Percentiles rank a stretch among this genome's conserved stretches.
phyloP scores from a whole-genome alignment of 768 basidiomycete genomes.

The Heimioporus sp. region DNA sequence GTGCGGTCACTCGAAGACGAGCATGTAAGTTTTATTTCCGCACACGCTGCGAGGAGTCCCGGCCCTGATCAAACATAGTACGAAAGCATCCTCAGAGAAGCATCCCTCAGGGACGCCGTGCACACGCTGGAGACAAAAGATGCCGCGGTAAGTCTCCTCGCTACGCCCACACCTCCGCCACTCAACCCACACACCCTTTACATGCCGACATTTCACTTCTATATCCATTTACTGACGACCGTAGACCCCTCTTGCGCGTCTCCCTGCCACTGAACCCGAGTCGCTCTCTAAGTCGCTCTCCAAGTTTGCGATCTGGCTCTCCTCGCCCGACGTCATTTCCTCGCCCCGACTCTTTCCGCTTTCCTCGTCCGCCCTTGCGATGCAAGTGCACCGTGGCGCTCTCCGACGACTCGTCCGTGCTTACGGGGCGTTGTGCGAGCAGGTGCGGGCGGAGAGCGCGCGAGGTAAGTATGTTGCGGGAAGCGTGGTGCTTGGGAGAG shows the following conservation, averaged over 20 bases:
- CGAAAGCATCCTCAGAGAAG: conserved; percentile 25
- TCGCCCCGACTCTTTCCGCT: conserved; percentile 79
- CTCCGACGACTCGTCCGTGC: conserved; percentile 63
- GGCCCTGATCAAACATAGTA: conserved; percentile 6
- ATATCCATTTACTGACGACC: not conserved
- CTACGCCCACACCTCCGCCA: not conserved
- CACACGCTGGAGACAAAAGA: conserved; percentile 23
- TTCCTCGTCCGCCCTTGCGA: conserved; percentile 61
- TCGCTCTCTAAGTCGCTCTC: conserved; percentile 61
- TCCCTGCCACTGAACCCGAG: conserved; percentile 59
- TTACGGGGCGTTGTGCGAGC: conserved; percentile 73
- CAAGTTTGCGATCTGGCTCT: conserved; percentile 83
- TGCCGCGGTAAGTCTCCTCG: conserved; percentile 12
- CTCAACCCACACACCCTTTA: not conserved
- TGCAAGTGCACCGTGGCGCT: conserved; percentile 73
- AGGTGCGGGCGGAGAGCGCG: conserved; percentile 67
- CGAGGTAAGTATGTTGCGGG: conserved; percentile 80
- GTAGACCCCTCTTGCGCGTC: conserved; percentile 73
- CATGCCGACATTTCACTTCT: not conserved
- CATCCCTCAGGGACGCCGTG: conserved; percentile 26
- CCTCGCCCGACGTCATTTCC: conserved; percentile 74
- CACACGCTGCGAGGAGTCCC: no score
- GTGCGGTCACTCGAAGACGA: conserved; percentile 70
- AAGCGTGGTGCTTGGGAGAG: conserved; percentile 76
- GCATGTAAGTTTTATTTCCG: conserved; percentile 61